Evolutionary conservation across 306 rosid species (phyloP).

Genomic region (Ammopiptanthus mongolicus): DNA sequence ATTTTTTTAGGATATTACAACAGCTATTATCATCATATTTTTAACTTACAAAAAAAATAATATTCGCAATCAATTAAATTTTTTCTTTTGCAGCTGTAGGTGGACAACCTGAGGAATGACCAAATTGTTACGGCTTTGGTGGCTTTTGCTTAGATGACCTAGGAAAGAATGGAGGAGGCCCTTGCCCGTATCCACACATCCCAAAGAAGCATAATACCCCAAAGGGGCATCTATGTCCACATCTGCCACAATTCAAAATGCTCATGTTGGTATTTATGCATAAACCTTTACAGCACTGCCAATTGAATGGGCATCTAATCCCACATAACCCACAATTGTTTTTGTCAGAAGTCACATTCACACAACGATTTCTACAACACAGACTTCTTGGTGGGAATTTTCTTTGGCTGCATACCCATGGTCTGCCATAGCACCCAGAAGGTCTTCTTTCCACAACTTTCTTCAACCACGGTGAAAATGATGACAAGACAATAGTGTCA

Average conservation of each 20-base stretch:
- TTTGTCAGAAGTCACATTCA: slow-evolving; percentile 34
- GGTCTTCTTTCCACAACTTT: slow-evolving; percentile 1
- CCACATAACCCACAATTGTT: slow-evolving; percentile 61
- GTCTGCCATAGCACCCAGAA: slow-evolving; percentile 33
- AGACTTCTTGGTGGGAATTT: neutral
- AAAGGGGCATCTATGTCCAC: slow-evolving; percentile 53
- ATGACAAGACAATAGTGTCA: neutral
- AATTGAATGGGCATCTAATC: slow-evolving; percentile 35
- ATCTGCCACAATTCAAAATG: slow-evolving; percentile 59
- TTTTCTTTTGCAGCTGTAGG: neutral
- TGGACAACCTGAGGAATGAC: neutral
- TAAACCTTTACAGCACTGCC: slow-evolving; percentile 54
- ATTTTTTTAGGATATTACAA: no score
- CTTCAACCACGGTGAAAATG: slow-evolving; percentile 39
- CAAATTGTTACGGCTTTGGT: neutral
- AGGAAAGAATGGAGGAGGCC: neutral
- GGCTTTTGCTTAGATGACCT: neutral
- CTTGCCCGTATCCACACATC: slow-evolving; percentile 54
- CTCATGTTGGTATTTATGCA: slow-evolving; percentile 39
- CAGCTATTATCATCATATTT: neutral
- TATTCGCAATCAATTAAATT: neutral
- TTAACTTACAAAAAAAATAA: neutral
- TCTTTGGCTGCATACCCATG: slow-evolving; percentile 36
- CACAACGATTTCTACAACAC: slow-evolving; percentile 60
- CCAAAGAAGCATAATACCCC: slow-evolving; percentile 48